phyloP scores from a whole-genome alignment of 1,284 basidiomycete genomes.

The Vanrija sp. region DNA sequence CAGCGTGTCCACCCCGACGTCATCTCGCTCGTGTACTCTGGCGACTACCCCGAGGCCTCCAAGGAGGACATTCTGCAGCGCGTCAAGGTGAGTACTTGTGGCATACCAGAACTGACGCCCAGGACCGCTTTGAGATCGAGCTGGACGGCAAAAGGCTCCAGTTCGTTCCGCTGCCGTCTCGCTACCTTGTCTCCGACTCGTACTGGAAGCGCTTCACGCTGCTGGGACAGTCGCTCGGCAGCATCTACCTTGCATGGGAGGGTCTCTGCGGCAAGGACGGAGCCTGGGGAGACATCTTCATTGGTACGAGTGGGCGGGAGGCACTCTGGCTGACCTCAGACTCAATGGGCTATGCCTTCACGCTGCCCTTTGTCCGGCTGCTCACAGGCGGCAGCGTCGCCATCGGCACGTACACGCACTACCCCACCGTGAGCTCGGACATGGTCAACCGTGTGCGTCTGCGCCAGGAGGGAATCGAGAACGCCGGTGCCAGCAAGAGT shows the following conservation, averaged over 20 bases:
- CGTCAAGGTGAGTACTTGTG: conserved; percentile 63
- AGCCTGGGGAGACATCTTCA: conserved; percentile 67
- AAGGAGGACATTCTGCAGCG: conserved; percentile 79
- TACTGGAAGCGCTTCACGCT: conserved; percentile 87
- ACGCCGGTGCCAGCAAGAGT: conserved; percentile 64
- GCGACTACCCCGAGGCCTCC: conserved; percentile 67
- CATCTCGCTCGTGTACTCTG: conserved; percentile 84
- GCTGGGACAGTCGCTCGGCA: conserved; percentile 84
- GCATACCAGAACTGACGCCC: neutral
- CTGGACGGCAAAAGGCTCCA: conserved; percentile 63
- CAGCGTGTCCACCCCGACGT: conserved; percentile 69
- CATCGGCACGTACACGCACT: conserved; percentile 90
- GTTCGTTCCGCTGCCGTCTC: conserved; percentile 71
- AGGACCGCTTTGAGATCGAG: conserved; percentile 79
- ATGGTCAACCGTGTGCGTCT: conserved; percentile 81
- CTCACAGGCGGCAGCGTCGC: conserved; percentile 59
- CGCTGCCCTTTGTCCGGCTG: conserved; percentile 70
- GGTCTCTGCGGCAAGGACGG: conserved; percentile 47
- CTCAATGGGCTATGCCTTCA: conserved; percentile 97
- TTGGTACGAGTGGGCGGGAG: conserved; percentile 57
- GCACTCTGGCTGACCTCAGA: conserved; percentile 54
- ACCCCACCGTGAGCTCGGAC: conserved; percentile 90
- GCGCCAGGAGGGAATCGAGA: conserved; percentile 63
- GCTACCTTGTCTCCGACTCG: conserved; percentile 72
- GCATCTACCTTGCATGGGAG: conserved; percentile 76